Percentiles rank a stretch among this genome's conserved stretches.
Evolutionary conservation across 2,329 filamentous ascomycete genomes (phyloP).

Genomic region (Fusarium goolgardi): DNA sequence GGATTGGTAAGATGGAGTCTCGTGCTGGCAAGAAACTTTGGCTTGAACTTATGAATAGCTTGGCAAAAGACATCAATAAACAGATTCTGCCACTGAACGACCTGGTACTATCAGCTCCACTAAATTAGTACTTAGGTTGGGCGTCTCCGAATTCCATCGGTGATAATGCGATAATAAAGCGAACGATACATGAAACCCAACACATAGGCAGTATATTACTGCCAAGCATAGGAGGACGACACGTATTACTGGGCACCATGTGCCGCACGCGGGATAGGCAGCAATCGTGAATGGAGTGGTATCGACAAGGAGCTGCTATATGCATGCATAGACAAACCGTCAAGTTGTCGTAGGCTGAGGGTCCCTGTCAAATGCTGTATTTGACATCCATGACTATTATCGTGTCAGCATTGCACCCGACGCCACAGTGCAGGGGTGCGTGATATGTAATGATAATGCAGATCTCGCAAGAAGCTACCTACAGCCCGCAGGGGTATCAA

Average conservation of each 20-base stretch:
- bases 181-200: conserved; percentile 1
- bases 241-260: conserved; percentile 12
- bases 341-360: conserved; percentile 4
- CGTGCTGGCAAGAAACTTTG: conserved; percentile 25
- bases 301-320: conserved; percentile 24
- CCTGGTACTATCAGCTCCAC: conserved; percentile 13
- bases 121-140: conserved; percentile 3
- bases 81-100: conserved; percentile 14
- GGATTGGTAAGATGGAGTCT: conserved; percentile 21
- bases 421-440: conserved; percentile 30
- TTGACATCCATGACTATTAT: conserved; percentile 28
- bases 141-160: conserved; percentile 28
- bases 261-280: conserved; percentile 27
- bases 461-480: conserved; percentile 5
- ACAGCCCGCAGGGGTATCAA: too few species aligned
- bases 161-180: conserved; percentile 10
- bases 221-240: neutral
- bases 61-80: conserved; percentile 24
- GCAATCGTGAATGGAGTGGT: conserved; percentile 7
- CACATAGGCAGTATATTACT: conserved; percentile 4
- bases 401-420: conserved; percentile 22
- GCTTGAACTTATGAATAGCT: conserved; percentile 15
- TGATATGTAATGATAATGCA: conserved; percentile 14
- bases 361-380: conserved; percentile 4
- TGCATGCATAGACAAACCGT: conserved; percentile 23